These are phyloP conservation scores for Aspergillus sp. DNA, from an alignment of 2,329 filamentous ascomycete species.

Conservation along the genomic window DNA sequence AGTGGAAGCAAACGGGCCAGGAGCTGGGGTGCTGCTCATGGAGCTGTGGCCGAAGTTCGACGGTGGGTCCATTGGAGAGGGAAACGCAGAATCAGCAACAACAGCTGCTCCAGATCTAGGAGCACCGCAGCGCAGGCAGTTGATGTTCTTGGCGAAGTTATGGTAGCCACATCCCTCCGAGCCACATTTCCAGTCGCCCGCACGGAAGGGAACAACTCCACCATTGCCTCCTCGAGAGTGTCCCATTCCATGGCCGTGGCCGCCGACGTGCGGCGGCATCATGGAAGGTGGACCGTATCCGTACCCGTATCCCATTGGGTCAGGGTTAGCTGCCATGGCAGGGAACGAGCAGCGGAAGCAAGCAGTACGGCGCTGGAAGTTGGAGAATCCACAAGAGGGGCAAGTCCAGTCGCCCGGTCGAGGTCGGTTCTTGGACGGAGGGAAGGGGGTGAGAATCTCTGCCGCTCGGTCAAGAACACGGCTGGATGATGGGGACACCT, in stretches of 20 bases:
- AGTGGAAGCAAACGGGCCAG: conserved; percentile 71
- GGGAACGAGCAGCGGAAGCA: conserved; percentile 99
- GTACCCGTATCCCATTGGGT: conserved; percentile 69
- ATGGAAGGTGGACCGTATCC: conserved; percentile 67
- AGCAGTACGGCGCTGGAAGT: conserved; percentile 96
- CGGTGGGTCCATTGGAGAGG: conserved; percentile 82
- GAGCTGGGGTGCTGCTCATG: conserved; percentile 81
- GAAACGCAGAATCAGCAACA: conserved; percentile 89
- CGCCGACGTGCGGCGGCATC: conserved; percentile 75
- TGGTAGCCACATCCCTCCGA: conserved; percentile 97
- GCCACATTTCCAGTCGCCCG: conserved; percentile 98
- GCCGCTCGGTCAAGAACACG: conserved; percentile 92
- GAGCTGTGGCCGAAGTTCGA: conserved; percentile 79
- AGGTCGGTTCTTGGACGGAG: conserved; percentile 96
- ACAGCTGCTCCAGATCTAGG: conserved; percentile 91
- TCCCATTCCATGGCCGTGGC: conserved; percentile 56
- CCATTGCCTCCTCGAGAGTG: conserved; percentile 65
- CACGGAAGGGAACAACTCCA: conserved; percentile 91
- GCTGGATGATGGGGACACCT: conserved; percentile 96
- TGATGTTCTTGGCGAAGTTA: conserved; percentile 99
- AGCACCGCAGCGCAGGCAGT: conserved; percentile 92
- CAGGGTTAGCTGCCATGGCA: conserved; percentile 79
- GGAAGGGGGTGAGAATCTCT: conserved; percentile 95
- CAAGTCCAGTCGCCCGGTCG: conserved; percentile 98
- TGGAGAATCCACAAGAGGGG: conserved; percentile 97